Evolutionary conservation across 805 yeast species (phyloP), one percentile per base, ranked within the genome.

Genomic region (Ogataea nitratoaversa): DNA sequence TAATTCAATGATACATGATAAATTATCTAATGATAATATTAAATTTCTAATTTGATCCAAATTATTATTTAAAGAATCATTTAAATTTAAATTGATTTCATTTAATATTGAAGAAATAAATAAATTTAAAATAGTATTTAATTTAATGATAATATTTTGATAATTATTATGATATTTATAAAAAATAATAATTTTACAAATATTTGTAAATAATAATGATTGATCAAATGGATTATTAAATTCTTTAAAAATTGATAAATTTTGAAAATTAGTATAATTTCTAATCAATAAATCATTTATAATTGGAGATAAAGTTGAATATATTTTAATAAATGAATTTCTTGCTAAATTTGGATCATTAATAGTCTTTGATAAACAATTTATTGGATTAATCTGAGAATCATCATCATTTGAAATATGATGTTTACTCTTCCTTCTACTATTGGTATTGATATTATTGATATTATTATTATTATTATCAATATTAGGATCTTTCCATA

Each of bases 51-150:
- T 68, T 17, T 59, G 57, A 3, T 52, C 57, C 47, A 60, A 74
- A 30, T 79, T 76, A 32, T 67, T 62, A 8, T 27, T 27, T 27
- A 14, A n/a, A 27, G 30, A 7, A 2, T 67, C 53, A 32, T 72
- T 76, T 43, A 72, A 71, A 45, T 73, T 80, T 23, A 70, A 60
- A 37, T 84, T 90, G 43, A 85, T 69, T 54, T 87, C 95, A 34
- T 78, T 61, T 13, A 86, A 57, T 7, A 84, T 70, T 0, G 93
- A 85, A 54, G 74, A 82, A 30, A 83, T 82, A 54, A 87, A 85
- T 16, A 85, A 66, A 52, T 83, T 91, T 29, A 78, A 58, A 11
- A 81, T 66, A 3, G 83, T 69, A 28, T 70, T 71, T 34, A 83
- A 60, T 43, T 76, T 48, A 4, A 65, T 52, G 1, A 50, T 31